Base-by-base conservation (phyloP, 345 rosid genomes). In the Ceriops zippeliana region DNA sequence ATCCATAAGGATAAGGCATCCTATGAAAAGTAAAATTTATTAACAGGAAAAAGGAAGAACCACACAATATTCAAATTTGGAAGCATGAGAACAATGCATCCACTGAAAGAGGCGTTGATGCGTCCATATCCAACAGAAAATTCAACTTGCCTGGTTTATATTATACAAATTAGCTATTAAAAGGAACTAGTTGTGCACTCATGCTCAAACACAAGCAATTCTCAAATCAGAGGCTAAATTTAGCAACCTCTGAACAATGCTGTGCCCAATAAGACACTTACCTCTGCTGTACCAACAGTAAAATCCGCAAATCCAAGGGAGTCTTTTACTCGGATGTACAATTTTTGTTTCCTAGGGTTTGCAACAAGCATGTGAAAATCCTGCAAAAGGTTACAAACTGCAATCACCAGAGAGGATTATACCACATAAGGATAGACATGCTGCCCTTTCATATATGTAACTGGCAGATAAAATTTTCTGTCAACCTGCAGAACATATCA, bases 301-400 rank as follows among this genome's bases (percentile, higher is more conserved):
- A 89, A 70, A 83, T 89, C 86, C 27, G 87, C 72, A 54, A 95
- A 90, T 78, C 99, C 99, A 82, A 95, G 86, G 75, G 86, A 74
- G 68, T 95, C 99, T 51, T 83, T 89, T 76, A 95, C 98, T 83
- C 91, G 89, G 79, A 95, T 73, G 52, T 59, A 65, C 79, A 95
- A 78, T 72, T 87, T 83, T 76, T 95, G 90, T 70, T 86, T 91
- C 84, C 85, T 82, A 63, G 97, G 99, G 80, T 95, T 89, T 71
- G 90, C 78, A 71, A 91, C 98, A 67, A 91, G 92, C 82, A 95
- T 83, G 78, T 91, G 89, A 86, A 95, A 95, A 80, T 95, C 99
- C 99, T 95, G 90, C 67, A 47, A 75, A 63, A 75, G 5, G 72
- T 75, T 28, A 52, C 34, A 75, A 73, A 77, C 61, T 61, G 61